phyloP scores from a whole-genome alignment of 768 basidiomycete genomes.

The Chiua virens region DNA sequence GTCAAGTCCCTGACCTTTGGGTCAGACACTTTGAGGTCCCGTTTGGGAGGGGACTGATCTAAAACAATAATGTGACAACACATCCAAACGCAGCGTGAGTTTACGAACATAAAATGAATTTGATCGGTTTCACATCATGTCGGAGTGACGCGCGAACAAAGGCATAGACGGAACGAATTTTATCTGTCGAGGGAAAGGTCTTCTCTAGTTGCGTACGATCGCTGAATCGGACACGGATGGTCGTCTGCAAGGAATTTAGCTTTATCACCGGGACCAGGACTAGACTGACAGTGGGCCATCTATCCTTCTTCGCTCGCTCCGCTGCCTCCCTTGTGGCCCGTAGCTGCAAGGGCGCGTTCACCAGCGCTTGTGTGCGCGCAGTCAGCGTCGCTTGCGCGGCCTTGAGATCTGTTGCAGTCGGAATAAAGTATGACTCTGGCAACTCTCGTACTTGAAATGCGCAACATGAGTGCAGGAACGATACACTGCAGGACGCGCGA shows the following conservation, averaged over 20 bases:
- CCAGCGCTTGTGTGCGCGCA: slow-evolving; percentile 60
- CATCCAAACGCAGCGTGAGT: neutral
- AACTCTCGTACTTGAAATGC: slow-evolving; percentile 42
- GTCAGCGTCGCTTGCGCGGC: slow-evolving; percentile 62
- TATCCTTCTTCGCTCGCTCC: slow-evolving; percentile 56
- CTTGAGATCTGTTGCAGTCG: slow-evolving; percentile 68
- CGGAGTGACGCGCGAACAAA: slow-evolving; percentile 73
- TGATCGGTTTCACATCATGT: slow-evolving; percentile 74
- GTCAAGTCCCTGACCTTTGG: slow-evolving; percentile 65
- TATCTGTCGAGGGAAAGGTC: slow-evolving; percentile 72
- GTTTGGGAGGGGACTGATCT: slow-evolving; percentile 84
- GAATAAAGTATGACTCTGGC: slow-evolving; percentile 74
- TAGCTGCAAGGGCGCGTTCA: slow-evolving; percentile 69
- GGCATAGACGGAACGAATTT: slow-evolving; percentile 80
- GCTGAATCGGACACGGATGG: slow-evolving; percentile 76
- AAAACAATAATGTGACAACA: neutral
- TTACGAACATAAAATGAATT: slow-evolving; percentile 80
- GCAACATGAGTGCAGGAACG: slow-evolving; percentile 1
- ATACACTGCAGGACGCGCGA: neutral
- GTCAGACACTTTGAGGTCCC: slow-evolving; percentile 83
- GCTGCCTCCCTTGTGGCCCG: slow-evolving; percentile 62
- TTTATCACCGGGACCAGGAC: neutral
- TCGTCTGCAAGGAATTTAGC: slow-evolving; percentile 53
- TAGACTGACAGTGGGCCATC: slow-evolving; percentile 66
- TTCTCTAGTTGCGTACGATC: slow-evolving; percentile 83